phyloP scores from a whole-genome alignment of 345 rosid genomes.

The Turritis glabra region DNA sequence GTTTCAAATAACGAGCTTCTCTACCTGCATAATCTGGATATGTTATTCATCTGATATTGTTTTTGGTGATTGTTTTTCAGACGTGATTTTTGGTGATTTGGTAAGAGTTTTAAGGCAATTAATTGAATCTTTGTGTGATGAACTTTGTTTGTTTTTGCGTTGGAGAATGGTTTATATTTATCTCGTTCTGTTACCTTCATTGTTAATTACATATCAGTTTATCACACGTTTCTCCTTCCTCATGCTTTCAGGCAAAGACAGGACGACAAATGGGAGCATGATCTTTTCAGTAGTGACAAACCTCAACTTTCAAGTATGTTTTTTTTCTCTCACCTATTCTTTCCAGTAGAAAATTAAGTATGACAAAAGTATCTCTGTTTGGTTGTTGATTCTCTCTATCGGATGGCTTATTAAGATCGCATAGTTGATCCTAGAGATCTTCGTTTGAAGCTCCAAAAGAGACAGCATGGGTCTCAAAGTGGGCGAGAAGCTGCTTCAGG shows the following conservation, averaged over 20 bases:
- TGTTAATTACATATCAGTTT: constrained; percentile 1
- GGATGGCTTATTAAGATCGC: constrained; percentile 62
- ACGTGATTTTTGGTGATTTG: background rate
- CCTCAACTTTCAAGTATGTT: constrained; percentile 71
- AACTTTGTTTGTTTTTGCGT: constrained; percentile 1
- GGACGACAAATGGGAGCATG: constrained; percentile 99
- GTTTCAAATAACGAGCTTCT: background rate
- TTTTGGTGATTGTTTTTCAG: background rate
- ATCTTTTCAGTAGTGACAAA: constrained; percentile 60
- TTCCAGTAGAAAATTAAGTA: constrained; percentile 25
- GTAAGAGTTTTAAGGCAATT: background rate
- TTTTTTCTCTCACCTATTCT: constrained; percentile 37
- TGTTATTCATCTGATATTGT: background rate
- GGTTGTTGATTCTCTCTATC: constrained; percentile 48
- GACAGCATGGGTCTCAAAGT: constrained; percentile 52
- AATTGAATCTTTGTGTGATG: constrained; percentile 9
- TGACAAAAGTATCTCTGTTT: constrained; percentile 43
- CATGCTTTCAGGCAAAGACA: constrained; percentile 80
- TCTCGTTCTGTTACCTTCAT: background rate
- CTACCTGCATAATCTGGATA: background rate
- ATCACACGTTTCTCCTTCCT: background rate
- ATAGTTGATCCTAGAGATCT: constrained; percentile 76
- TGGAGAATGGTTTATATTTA: background rate
- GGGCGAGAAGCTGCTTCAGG: constrained; percentile 58
- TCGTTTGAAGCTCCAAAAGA: constrained; percentile 90